These are phyloP conservation scores for Ophiostoma tasmaniense DNA, from an alignment of 2,329 filamentous ascomycete genomes.

Conservation along the genomic window DNA sequence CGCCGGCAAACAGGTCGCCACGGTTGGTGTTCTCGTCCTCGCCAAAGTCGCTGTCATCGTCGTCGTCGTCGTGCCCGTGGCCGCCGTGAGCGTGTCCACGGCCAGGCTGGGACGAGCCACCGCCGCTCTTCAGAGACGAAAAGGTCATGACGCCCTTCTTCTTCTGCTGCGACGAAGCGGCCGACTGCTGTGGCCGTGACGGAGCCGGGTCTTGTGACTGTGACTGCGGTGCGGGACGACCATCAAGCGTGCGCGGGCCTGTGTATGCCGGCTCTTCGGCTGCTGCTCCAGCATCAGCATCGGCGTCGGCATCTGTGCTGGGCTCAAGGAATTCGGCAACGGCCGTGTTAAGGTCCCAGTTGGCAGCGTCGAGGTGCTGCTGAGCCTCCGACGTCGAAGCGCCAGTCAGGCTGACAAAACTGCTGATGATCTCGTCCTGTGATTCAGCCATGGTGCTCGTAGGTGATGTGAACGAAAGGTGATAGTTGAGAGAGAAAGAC, in stretches of 20 bases:
- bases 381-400: constrained; percentile 35
- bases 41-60: constrained; percentile 50
- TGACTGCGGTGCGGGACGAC: constrained; percentile 46
- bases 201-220: constrained; percentile 29
- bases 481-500: not conserved
- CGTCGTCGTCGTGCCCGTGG: constrained; percentile 46
- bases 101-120: constrained; percentile 42
- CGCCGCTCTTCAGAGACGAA: constrained; percentile 42
- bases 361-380: constrained; percentile 55
- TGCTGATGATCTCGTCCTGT: constrained; percentile 20
- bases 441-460: constrained; percentile 16
- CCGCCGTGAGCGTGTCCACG: constrained; percentile 51
- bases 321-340: constrained; percentile 54
- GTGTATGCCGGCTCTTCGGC: constrained; percentile 41
- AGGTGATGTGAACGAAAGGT: not conserved
- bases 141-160: constrained; percentile 54
- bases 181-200: constrained; percentile 25
- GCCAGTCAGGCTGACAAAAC: constrained; percentile 19
- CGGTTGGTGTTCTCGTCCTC: constrained; percentile 48
- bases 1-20: constrained; percentile 70
- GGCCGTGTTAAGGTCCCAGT: constrained; percentile 59
- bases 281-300: constrained; percentile 34
- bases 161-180: constrained; percentile 39
- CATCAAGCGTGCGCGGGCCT: constrained; percentile 55
- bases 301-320: constrained; percentile 41